phyloP scores from a whole-genome alignment of 1,284 basidiomycete genomes.

The Sporisorium graminicola region DNA sequence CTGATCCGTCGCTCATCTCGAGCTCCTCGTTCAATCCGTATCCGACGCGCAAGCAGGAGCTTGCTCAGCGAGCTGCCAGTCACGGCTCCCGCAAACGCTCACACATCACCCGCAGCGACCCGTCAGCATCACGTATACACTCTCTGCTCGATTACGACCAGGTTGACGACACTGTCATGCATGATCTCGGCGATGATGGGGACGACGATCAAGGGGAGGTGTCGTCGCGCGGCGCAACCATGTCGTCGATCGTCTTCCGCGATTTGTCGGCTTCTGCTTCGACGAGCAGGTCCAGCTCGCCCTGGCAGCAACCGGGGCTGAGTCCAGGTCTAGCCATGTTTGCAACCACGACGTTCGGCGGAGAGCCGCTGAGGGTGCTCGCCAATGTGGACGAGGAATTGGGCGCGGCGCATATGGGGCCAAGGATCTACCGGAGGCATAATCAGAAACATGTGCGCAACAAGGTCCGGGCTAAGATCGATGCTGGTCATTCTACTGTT shows the following conservation, averaged over 20 bases:
- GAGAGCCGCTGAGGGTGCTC: constrained; percentile 40
- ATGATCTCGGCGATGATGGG: constrained; percentile 7
- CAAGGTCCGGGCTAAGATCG: constrained; percentile 30
- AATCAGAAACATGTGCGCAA: constrained; percentile 44
- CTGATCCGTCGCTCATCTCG: constrained; percentile 32
- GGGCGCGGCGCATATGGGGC: constrained; percentile 50
- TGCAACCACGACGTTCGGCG: constrained; percentile 33
- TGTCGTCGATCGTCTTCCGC: constrained; percentile 52
- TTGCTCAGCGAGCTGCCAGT: constrained; percentile 38
- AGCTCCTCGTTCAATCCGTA: constrained; percentile 47
- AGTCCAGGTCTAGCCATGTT: constrained; percentile 47
- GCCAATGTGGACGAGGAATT: constrained; percentile 45
- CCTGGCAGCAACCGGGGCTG: constrained; percentile 32
- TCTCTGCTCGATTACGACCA: constrained; percentile 25
- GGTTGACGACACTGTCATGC: constrained; percentile 20
- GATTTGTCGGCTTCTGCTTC: constrained; percentile 33
- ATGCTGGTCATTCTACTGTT: constrained; percentile 8
- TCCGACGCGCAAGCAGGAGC: constrained; percentile 45
- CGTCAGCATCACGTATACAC: constrained; percentile 30
- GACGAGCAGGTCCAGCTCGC: constrained; percentile 26
- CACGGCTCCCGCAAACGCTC: constrained; percentile 32
- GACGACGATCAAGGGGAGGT: constrained; percentile 33
- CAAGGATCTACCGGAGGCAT: constrained; percentile 44
- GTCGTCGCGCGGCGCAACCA: constrained; percentile 44
- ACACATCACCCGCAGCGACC: constrained; percentile 40